Conservation (phyloP, 257 asterid genomes). For the Fraxinus pennsylvanica region DNA sequence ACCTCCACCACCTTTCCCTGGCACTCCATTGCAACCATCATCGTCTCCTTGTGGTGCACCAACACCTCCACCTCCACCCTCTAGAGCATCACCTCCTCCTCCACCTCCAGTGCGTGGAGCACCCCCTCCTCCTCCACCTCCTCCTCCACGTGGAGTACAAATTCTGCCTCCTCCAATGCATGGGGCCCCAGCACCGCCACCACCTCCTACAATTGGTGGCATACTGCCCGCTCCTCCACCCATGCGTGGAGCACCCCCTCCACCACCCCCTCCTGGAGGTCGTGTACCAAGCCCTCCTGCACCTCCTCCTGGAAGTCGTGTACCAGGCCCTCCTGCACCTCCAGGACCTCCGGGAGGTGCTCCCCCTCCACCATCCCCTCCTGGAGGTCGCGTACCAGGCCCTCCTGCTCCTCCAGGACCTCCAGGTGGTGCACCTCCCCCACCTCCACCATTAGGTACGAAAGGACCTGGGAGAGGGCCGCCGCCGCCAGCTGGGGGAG, state of each 20-base stretch:
- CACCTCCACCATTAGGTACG: conserved; percentile 70
- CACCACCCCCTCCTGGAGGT: conserved; percentile 31
- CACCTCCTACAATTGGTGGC: conserved; percentile 33
- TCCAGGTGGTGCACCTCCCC: conserved; percentile 30
- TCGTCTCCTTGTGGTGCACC: conserved; percentile 21
- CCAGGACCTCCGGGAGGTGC: not conserved
- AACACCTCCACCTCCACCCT: conserved; percentile 27
- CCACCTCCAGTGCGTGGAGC: conserved; percentile 24
- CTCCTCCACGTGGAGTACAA: conserved; percentile 9
- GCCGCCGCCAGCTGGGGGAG: conserved; percentile 49
- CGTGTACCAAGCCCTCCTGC: conserved; percentile 36
- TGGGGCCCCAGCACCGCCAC: conserved; percentile 42
- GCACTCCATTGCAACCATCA: not conserved
- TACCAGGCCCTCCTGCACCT: conserved; percentile 39
- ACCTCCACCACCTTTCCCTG: conserved; percentile 36
- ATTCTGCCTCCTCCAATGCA: conserved; percentile 36
- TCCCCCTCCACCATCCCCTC: not conserved
- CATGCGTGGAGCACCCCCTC: conserved; percentile 45
- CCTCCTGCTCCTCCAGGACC: conserved; percentile 27
- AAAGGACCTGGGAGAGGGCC: conserved; percentile 72
- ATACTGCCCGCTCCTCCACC: conserved; percentile 61
- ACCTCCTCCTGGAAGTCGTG: conserved; percentile 18
- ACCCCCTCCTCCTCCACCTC: conserved; percentile 48
- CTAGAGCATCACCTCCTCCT: conserved; percentile 26
- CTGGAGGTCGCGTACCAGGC: conserved; percentile 35